Conservation (phyloP, 352 stramenopile species). For the Phytopythium cucurbitacearum region DNA sequence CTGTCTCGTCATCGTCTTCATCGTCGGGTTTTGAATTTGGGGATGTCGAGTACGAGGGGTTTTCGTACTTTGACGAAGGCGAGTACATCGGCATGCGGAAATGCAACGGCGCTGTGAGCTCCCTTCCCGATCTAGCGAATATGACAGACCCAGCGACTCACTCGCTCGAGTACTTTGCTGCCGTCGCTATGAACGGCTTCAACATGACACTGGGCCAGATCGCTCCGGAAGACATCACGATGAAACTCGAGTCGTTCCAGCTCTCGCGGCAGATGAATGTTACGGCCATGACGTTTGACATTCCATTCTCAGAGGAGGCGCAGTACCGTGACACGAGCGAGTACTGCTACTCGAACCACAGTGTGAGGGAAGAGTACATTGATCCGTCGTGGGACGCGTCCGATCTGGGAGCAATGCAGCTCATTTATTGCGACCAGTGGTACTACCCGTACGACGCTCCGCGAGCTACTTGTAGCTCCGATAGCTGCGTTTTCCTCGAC, state of each 20-base stretch:
- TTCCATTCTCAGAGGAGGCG: constrained; percentile 15
- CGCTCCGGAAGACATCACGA: constrained; percentile 11
- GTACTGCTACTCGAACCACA: constrained; percentile 17
- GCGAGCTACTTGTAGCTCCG: constrained; percentile 17
- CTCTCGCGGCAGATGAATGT: constrained; percentile 29
- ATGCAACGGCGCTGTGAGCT: constrained; percentile 30
- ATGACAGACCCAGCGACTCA: constrained; percentile 19
- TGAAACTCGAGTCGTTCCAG: constrained; percentile 26
- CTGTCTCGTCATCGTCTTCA: neutral
- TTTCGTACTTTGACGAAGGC: constrained; percentile 9
- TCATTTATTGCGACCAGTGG: constrained; percentile 15
- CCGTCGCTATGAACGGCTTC: constrained; percentile 15
- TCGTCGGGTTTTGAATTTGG: neutral
- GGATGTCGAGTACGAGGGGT: constrained; percentile 7
- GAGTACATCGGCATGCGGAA: constrained; percentile 17
- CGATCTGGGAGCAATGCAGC: neutral
- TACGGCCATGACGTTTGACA: constrained; percentile 30
- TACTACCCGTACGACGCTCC: constrained; percentile 22
- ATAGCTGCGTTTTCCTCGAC: constrained; percentile 38
- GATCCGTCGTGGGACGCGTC: neutral
- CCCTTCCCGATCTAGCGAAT: constrained; percentile 21
- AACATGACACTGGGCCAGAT: constrained; percentile 21
- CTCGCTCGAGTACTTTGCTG: constrained; percentile 17
- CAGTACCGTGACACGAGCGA: constrained; percentile 25
- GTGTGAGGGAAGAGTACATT: neutral